phyloP scores from a whole-genome alignment of 176 grass and related monocot species.

The Oryza meyeriana region DNA sequence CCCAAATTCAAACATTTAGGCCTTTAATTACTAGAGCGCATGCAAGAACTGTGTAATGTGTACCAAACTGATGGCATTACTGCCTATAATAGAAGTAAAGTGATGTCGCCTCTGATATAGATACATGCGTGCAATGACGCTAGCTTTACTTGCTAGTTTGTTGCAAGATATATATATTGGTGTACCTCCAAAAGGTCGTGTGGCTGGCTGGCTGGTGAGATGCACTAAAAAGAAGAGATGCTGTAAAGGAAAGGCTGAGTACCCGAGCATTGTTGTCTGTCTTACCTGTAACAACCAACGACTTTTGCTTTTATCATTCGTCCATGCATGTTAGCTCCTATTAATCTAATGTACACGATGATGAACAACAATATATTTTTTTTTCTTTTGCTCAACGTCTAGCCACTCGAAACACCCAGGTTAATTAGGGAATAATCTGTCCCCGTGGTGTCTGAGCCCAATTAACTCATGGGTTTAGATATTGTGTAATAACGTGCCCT shows the following conservation, averaged over 20 bases:
- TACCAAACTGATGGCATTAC: slow-evolving; percentile 24
- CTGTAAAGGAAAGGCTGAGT: slow-evolving; percentile 35
- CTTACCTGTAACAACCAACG: slow-evolving; percentile 66
- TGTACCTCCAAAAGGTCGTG: slow-evolving; percentile 23
- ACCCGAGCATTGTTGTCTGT: slow-evolving; percentile 58
- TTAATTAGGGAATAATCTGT: not conserved
- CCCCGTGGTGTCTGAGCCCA: not conserved
- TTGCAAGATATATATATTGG: not conserved
- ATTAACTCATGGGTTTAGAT: not conserved
- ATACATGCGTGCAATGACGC: slow-evolving; percentile 24
- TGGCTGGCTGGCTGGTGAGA: slow-evolving; percentile 25
- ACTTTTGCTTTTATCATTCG: slow-evolving; percentile 70
- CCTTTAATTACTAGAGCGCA: slow-evolving; percentile 37
- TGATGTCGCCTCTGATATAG: slow-evolving; percentile 26
- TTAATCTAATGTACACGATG: slow-evolving; percentile 12
- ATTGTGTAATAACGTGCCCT: not conserved
- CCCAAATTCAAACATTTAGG: slow-evolving; percentile 68
- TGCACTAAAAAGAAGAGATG: slow-evolving; percentile 43
- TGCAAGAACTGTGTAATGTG: slow-evolving; percentile 27
- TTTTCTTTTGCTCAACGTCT: not conserved
- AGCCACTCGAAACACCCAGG: not conserved
- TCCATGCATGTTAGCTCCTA: slow-evolving; percentile 50
- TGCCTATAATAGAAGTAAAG: slow-evolving; percentile 26
- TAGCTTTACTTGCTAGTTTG: slow-evolving; percentile 4
- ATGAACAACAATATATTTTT: not conserved